phyloP scores from a whole-genome alignment of 768 basidiomycete species.

The Boletus eberwhitei region DNA sequence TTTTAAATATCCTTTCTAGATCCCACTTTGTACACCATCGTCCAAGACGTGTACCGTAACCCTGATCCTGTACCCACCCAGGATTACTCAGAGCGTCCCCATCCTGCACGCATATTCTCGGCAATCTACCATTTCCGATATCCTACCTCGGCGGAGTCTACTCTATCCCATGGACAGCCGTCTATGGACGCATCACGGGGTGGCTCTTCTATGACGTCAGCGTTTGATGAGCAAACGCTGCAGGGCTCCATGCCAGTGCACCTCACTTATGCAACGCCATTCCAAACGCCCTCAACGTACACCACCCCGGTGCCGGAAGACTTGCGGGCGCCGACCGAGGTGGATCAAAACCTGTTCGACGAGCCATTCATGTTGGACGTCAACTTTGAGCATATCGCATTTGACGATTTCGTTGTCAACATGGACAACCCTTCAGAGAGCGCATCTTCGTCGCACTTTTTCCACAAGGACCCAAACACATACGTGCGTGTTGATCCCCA shows the following conservation, averaged over 20 bases:
- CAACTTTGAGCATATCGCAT: conserved; percentile 23
- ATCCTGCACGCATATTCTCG: conserved; percentile 44
- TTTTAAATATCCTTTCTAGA: conserved; percentile 39
- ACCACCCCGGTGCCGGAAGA: not conserved
- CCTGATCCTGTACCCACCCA: conserved; percentile 24
- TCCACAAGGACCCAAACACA: conserved; percentile 30
- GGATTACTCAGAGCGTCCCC: conserved; percentile 20
- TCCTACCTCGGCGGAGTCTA: conserved; percentile 14
- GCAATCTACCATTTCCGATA: conserved; percentile 59
- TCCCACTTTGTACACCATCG: conserved; percentile 61
- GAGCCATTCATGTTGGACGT: conserved; percentile 32
- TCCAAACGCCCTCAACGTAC: not conserved
- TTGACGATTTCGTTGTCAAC: conserved; percentile 25
- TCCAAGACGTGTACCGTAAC: conserved; percentile 53
- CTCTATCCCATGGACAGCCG: conserved; percentile 9
- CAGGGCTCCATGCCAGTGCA: not conserved
- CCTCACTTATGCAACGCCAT: conserved; percentile 3
- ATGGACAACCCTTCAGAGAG: conserved; percentile 15
- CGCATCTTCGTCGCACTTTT: conserved; percentile 26
- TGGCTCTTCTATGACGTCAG: conserved; percentile 17
- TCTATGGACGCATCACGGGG: conserved; percentile 9
- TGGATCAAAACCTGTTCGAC: conserved; percentile 26
- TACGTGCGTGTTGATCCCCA: conserved; percentile 29
- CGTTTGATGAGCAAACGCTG: conserved; percentile 1
- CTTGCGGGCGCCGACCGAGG: not conserved